Base-by-base conservation (phyloP, 805 yeast species). In the Candida ficus region DNA sequence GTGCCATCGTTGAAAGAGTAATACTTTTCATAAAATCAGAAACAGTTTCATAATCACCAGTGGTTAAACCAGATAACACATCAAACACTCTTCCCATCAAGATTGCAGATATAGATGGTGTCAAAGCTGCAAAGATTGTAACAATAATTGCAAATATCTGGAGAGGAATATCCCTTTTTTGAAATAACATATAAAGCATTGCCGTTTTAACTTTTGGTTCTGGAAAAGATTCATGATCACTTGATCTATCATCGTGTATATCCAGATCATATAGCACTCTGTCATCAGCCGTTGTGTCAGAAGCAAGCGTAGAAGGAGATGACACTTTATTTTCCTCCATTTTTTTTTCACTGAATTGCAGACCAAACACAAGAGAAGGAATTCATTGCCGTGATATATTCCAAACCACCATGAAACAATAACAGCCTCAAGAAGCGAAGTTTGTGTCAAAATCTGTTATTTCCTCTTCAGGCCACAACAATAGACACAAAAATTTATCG, bases 1-100 rank as follows among this genome's bases (percentile, higher is more conserved):
- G 52, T 30, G 65, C 63, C 69, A 63, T 60, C 2, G 72, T 54
- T 16, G 66, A 49, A 5, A 66, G 51, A 29, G 66, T 59, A 14
- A 75, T 53, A n/a, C 62, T 63, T 5, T 50, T 38, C 48, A 68
- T 50, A 44, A 71, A 76, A 1, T 51, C 58, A 1, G 45, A 43
- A 11, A 55, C 45, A 0, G 55, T 34, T 3, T 49, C n/a, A 45
- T 65, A 62, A 3, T 54, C 42, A 0, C 73, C 73, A 3, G 42
- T 28, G 7, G 63, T 53, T 29, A 58, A 62, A 1, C 50, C 44
- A 1, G 71, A 53, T 4, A 80, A 54, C 1, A 64, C 58, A 22
- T 65, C 60, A 50, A 90, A 85, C 0, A 83, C 68, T 40, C 72
- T 61, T 4, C 95, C 93, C 44, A 82, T 74, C 12, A 89, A 51